A percentile compares a stretch with the other conserved stretches of the same genome.
phyloP scores from a whole-genome alignment of 352 stramenopile species.

The Phytophthora megakarya region DNA sequence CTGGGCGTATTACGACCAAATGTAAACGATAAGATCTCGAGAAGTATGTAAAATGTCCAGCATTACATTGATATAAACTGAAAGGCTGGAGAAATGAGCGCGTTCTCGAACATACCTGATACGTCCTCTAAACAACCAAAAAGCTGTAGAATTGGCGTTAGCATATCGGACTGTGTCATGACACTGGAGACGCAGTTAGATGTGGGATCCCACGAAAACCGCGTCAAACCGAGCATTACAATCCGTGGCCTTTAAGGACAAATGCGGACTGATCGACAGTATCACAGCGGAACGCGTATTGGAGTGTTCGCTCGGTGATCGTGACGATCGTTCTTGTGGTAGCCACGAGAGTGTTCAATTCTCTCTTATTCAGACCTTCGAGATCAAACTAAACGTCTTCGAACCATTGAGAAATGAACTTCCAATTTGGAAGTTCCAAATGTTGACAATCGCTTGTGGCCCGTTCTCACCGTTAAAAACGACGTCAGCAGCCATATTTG shows the following conservation, averaged over 20 bases:
- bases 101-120: not conserved
- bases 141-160: constrained; percentile 8
- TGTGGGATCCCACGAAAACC: constrained; percentile 10
- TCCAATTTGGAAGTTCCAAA: constrained; percentile 17
- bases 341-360: not conserved
- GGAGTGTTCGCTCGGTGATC: constrained; percentile 7
- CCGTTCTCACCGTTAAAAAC: constrained; percentile 1
- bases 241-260: constrained; percentile 2
- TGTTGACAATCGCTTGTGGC: not conserved
- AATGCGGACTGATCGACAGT: not conserved
- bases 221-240: not conserved
- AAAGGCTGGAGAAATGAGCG: constrained; percentile 10
- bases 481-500: not conserved
- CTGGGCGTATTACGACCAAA: too few relatives aligned
- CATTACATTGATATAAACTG: too few relatives aligned
- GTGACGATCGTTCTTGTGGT: not conserved
- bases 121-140: constrained; percentile 12
- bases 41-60: too few relatives aligned
- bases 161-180: constrained; percentile 4
- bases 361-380: constrained; percentile 2
- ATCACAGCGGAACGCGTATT: not conserved
- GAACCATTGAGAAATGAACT: constrained; percentile 18
- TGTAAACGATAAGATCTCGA: too few relatives aligned
- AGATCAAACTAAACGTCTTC: constrained; percentile 8
- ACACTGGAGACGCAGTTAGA: not conserved